Base-by-base conservation (phyloP, 257 asterid species). In the Plantago elongata region DNA sequence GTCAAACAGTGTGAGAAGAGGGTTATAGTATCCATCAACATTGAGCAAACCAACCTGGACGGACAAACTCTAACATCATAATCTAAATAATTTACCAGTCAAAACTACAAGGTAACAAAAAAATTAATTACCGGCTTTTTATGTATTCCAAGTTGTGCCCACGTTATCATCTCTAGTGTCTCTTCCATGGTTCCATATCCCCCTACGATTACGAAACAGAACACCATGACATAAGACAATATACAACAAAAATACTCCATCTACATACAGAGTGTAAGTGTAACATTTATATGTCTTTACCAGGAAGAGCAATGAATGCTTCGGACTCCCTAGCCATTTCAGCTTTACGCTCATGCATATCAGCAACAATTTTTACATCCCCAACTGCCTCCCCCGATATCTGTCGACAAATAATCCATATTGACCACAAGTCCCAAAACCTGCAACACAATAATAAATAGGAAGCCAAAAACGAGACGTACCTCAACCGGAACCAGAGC, bases 101-200 rank as follows among this genome's bases (percentile, higher is more conserved):
- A 40, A 55, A 29, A 7, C 51, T 16, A 42, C 48, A 60, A 16
- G 16, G 54, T 9, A 50, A 61, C 40, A 30, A 38, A 11, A 22
- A 30, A 75, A 79, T 74, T 67, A 58, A 68, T 69, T 65, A 90
- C 99, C 73, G 97, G 90, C 67, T 93, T 93, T 62, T 78, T 84
- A 67, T 93, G 99, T 79, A 93, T 87, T 65, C 99, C 99, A 15
- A 93, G 94, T 66, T 93, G 96, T 55, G 94, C 91, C 99, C 99
- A 93, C 57, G 99, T 93, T 66, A 93, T 93, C 97, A 93, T 90
- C 78, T 93, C 99, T 74, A 93, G 55, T 14, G 80, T 60, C 79
- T 93, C 99, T 72, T 93, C 99, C 99, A 93, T 82, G 18, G 99
- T 93, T 50, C 99, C 99, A 73, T 87, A 93, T 63, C 99, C 99